Evolutionary conservation across 2,329 filamentous ascomycete species (phyloP), one percentile per base, ranked within the genome.

Genomic region (Diaporthe sp.): DNA sequence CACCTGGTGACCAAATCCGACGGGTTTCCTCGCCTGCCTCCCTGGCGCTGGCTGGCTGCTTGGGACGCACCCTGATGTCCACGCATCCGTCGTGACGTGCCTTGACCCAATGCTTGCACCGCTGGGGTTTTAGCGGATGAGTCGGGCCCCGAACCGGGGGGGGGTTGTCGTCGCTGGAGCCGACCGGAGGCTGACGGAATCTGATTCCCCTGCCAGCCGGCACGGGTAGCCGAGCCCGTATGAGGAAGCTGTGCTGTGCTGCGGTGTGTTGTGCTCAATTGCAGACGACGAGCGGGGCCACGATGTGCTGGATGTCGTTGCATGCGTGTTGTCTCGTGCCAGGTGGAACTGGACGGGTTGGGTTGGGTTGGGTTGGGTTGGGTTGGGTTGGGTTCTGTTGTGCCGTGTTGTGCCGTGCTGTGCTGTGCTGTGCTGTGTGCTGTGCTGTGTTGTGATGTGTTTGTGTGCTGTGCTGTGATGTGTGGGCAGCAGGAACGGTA

Each of bases 401-500:
- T 44, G 61, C 42, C 19, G 39, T 44, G 19, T 30, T 65, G 39
- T 22, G n/a, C 37, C 37, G 58, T 47, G 59, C 7, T 63, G 58
- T 42, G 37, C 22, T 22, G 37, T 63, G 59, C 25, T 47, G 59
- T 22, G 58, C 19, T 32, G 53, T 59, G 56, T 35, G 55, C 13
- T 27, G 56, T 19, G 56, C 13, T 27, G 56, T 37, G 55, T 4
- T 58, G 55, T 58, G 30, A n/a, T 58, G 39, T 44, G 58, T 63
- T 63, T 63, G 58, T 63, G 58, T 44, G 58, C 44, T 63, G 58
- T 63, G 58, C 58, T 13, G 42, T 25, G 56, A n/a, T 37, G 37
- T 63, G 17, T 66, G 61, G 61, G 42, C 42, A 37, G 55, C 32
- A 35, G 55, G 32, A 58, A 58, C 55, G 58, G 59, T 63, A 63